These are phyloP conservation scores for Saposhnikovia divaricata DNA, from an alignment of 129 eudicot genomes.

Conservation along the genomic window DNA sequence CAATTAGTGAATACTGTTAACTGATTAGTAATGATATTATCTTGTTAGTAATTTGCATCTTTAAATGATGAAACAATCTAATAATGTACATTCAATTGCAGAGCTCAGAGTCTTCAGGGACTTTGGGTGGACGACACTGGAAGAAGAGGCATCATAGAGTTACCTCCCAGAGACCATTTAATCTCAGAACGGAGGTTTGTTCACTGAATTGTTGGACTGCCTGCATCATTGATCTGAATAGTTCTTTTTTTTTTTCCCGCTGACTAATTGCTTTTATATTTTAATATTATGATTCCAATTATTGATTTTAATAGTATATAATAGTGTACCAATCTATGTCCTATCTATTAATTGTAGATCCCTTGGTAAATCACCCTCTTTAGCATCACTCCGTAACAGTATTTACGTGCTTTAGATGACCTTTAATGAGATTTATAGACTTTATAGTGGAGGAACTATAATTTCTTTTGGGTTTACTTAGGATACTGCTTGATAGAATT, in stretches of 20 bases:
- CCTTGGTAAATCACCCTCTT: background rate
- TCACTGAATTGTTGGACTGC: background rate
- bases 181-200: constrained; percentile 83
- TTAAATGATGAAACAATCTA: background rate
- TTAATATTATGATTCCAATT: background rate
- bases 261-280: background rate
- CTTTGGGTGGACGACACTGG: constrained; percentile 50
- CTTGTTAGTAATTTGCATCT: background rate
- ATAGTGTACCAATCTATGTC: background rate
- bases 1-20: constrained; percentile 5
- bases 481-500: background rate
- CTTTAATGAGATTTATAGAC: background rate
- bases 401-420: background rate
- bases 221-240: background rate
- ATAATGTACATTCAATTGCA: constrained; percentile 12
- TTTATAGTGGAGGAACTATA: background rate
- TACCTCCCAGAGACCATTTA: constrained; percentile 74
- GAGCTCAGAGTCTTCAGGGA: constrained; percentile 73
- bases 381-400: background rate
- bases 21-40: constrained; percentile 4
- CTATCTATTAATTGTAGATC: background rate
- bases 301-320: background rate
- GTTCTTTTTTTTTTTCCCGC: background rate
- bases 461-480: background rate
- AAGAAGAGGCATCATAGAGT: constrained; percentile 44